Evolutionary conservation across 2,329 filamentous ascomycete species (phyloP), one percentile per base, ranked within the genome.

Genomic region (Ilyonectria destructans): DNA sequence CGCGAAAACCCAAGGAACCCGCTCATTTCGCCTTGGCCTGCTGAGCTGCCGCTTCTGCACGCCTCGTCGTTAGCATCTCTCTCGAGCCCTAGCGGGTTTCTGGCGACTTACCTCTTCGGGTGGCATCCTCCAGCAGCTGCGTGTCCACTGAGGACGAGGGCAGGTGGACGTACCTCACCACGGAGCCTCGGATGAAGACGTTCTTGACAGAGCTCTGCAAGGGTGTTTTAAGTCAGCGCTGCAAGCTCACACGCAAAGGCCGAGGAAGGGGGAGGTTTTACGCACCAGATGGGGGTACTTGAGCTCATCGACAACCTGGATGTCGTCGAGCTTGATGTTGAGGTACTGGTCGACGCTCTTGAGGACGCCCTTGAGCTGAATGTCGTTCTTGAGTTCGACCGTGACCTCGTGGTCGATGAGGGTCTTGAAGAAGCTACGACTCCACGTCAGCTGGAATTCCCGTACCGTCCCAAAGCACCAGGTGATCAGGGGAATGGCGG

Each of bases 301-400:
- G 79, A 96, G 85, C 84, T 98, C 94, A 74, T 99, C 95, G 29
- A 97, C 89, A 35, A 98, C 96, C 71, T 91, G 89, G 69, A 98
- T 97, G 79, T 98, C 94, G 79, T 99, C 96, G 58, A 99, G 90
- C 87, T 98, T 98, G 85, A 99, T 98, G 85, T 99, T 99, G 79
- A 99, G 90, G 84, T 97, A 99, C 85, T 98, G 96, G 81, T 99
- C 96, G 74, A 99, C 96, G 79, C 93, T 97, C 87, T 98, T 99
- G 74, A 99, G 88, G 40, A 92, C 97, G 74, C 96, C 96, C 77
- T 94, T 93, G 81, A 99, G 97, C 80, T 95, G 95, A 76, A 99
- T 97, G 84, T 99, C 96, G 82, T 99, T 99, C 85, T 99, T 99
- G 82, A 99, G 93, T 86, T 99, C 96, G 80, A 99, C 95, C 54